phyloP scores from a whole-genome alignment of 805 yeast species.

The Saccharomycopsis sp. region DNA sequence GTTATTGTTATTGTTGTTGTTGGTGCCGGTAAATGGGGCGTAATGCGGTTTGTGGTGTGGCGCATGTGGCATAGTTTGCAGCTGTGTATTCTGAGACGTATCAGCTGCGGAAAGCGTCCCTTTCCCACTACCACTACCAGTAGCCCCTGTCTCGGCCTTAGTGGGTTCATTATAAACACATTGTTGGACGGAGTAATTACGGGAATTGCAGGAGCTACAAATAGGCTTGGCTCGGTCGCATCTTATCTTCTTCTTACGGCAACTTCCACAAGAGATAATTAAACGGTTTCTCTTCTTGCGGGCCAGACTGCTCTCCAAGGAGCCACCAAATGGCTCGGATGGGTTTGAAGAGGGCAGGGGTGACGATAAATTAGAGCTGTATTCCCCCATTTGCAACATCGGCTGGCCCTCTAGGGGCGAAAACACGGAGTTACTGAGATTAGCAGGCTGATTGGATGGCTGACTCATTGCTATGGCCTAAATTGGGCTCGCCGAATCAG shows the following conservation, averaged over 20 bases:
- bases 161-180: slow-evolving; percentile 16
- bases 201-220: slow-evolving; percentile 16
- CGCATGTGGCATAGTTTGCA: background rate
- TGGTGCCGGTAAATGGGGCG: no score
- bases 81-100: no score
- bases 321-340: background rate
- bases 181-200: slow-evolving; percentile 14
- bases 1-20: no score
- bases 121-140: no score
- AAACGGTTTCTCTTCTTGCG: slow-evolving; percentile 16
- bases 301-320: background rate
- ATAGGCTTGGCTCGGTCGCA: slow-evolving; percentile 20
- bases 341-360: background rate
- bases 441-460: background rate
- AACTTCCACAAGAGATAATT: slow-evolving; percentile 18
- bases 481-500: background rate
- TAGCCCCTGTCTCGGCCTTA: background rate
- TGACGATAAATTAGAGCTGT: background rate
- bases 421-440: background rate
- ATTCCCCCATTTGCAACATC: no score
- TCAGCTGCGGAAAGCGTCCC: background rate
- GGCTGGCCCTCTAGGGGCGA: no score
- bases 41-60: background rate
- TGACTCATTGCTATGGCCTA: background rate
- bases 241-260: slow-evolving; percentile 20